Conservation (phyloP, 2,329 filamentous ascomycete species). For the Arthrobotrys sinensis region DNA sequence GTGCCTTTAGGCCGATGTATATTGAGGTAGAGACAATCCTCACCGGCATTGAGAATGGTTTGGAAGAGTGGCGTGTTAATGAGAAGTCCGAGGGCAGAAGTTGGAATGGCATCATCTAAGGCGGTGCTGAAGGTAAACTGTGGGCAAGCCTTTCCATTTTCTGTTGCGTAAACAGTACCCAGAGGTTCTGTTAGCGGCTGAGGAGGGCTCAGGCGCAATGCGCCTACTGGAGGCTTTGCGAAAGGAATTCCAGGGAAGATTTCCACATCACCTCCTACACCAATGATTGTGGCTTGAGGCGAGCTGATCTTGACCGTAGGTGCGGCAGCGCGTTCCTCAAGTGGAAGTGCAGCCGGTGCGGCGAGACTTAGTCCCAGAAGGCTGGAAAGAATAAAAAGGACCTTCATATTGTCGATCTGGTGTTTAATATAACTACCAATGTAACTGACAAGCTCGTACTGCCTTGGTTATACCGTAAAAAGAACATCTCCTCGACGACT, state of each 20-base stretch:
- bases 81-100: constrained; percentile 71
- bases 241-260: constrained; percentile 74
- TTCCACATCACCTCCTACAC: constrained; percentile 72
- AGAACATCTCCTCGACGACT: constrained; percentile 21
- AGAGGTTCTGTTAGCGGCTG: constrained; percentile 65
- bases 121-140: constrained; percentile 77
- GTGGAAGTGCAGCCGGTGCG: constrained; percentile 65
- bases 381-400: constrained; percentile 34
- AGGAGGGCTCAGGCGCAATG: constrained; percentile 70
- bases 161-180: constrained; percentile 76
- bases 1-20: constrained; percentile 72
- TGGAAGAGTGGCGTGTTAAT: constrained; percentile 75
- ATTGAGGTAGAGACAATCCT: constrained; percentile 68
- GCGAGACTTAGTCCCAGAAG: constrained; percentile 47
- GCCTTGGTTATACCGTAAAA: constrained; percentile 16
- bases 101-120: constrained; percentile 67
- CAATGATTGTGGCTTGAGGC: constrained; percentile 72
- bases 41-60: constrained; percentile 71
- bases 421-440: constrained; percentile 1
- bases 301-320: constrained; percentile 73
- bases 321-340: constrained; percentile 69
- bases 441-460: constrained; percentile 12
- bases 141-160: constrained; percentile 76
- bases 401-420: constrained; percentile 50
- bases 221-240: constrained; percentile 72